Conservation (phyloP, 441 rosid species). For the Aleurites moluccanus region DNA sequence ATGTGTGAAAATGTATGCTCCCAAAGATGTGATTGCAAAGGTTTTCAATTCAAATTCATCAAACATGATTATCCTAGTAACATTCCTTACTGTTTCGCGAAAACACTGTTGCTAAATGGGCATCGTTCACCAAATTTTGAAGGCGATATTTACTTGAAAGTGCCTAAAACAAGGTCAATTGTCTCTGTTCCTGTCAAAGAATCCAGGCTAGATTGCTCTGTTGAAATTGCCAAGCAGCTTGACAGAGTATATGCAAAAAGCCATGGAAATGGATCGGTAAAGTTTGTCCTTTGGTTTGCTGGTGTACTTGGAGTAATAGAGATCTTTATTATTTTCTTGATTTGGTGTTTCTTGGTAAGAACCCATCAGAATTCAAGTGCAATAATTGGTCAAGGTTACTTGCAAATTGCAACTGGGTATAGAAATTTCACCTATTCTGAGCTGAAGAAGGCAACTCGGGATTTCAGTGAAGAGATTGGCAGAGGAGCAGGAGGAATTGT, state of each 20-base stretch:
- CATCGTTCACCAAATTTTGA: background rate
- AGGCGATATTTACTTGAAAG: slow-evolving; percentile 7
- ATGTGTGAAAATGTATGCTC: background rate
- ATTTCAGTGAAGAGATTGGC: no score
- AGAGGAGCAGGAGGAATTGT: slow-evolving; percentile 88
- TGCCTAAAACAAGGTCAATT: background rate
- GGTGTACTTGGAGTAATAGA: slow-evolving; percentile 5
- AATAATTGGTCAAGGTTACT: background rate
- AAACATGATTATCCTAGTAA: background rate
- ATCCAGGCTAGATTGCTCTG: background rate
- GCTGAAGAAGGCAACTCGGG: no score
- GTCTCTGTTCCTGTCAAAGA: background rate
- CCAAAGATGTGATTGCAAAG: slow-evolving; percentile 11
- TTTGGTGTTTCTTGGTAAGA: slow-evolving; percentile 3
- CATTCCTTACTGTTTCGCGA: background rate
- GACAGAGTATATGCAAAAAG: background rate
- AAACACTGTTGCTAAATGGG: background rate
- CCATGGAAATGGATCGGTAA: background rate
- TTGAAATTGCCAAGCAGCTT: background rate
- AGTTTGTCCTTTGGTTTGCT: background rate
- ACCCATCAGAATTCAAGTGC: background rate
- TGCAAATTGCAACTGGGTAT: no score
- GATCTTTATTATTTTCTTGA: background rate
- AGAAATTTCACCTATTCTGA: no score
- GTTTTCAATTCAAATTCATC: background rate